phyloP scores from a whole-genome alignment of 164 flowering plant genomes.

The Umbilicus rupestris region DNA sequence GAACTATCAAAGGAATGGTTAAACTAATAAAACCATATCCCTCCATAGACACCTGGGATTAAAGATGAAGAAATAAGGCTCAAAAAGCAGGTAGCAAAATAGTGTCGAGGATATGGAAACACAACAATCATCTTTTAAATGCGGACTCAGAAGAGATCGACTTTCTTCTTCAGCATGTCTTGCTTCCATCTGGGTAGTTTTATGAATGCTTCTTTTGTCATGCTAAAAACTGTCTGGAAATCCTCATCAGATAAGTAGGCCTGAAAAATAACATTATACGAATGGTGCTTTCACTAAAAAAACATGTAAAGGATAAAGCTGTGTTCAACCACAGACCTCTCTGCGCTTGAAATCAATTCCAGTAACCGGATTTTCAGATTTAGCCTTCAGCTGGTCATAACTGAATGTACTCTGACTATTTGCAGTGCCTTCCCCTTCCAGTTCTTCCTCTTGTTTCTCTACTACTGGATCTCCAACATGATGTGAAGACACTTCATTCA shows the following conservation, averaged over 20 bases:
- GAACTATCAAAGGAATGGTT: not conserved
- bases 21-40: not conserved
- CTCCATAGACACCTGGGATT: not conserved
- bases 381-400: conserved; percentile 72
- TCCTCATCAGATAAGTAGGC: conserved; percentile 78
- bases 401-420: conserved; percentile 34
- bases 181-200: conserved; percentile 92
- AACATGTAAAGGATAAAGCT: not conserved
- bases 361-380: conserved; percentile 70
- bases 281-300: not conserved
- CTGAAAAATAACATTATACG: conserved; percentile 22
- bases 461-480: conserved; percentile 45
- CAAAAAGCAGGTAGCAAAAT: not conserved
- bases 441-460: conserved; percentile 30
- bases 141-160: conserved; percentile 55
- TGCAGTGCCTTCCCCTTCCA: conserved; percentile 34
- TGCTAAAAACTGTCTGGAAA: conserved; percentile 58
- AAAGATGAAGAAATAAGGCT: not conserved
- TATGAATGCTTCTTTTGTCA: conserved; percentile 72
- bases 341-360: conserved; percentile 85
- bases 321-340: conserved; percentile 56
- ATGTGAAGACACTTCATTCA: conserved; percentile 1
- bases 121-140: not conserved
- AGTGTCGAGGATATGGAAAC: not conserved
- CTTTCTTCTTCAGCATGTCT: conserved; percentile 82